These are phyloP conservation scores for Triticum aestivum DNA, from an alignment of 176 grass and related monocot species.

Conservation along the genomic window DNA sequence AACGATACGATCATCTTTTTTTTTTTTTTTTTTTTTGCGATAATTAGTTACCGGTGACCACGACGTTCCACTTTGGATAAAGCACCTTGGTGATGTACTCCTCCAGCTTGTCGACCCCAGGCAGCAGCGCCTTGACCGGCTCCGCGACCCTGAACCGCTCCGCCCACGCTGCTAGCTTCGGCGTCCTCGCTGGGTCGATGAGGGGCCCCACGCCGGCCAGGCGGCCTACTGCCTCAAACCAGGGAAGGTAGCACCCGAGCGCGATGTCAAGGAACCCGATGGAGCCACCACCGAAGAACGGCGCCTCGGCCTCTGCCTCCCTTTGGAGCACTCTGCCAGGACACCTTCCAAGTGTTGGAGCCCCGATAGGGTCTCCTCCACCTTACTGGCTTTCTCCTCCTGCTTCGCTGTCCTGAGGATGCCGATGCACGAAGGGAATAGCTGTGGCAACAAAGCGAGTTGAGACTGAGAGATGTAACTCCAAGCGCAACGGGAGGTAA, in stretches of 20 bases:
- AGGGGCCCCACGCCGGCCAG: neutral
- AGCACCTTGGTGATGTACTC: too few species aligned
- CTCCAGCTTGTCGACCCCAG: too few species aligned
- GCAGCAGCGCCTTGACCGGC: too few species aligned
- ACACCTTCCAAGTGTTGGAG: neutral
- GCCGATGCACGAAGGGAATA: neutral
- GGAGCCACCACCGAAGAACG: conserved; percentile 35
- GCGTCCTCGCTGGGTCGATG: too few species aligned
- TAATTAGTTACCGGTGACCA: too few species aligned
- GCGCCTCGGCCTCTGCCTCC: neutral
- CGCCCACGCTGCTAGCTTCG: too few species aligned
- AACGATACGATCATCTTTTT: too few species aligned
- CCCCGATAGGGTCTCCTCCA: neutral
- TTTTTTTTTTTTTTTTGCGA: too few species aligned
- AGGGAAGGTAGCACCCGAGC: conserved; percentile 11
- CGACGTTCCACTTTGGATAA: too few species aligned
- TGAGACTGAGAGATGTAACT: too few species aligned
- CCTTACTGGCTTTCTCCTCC: neutral
- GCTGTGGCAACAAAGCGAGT: neutral
- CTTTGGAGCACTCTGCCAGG: neutral
- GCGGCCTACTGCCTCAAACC: conserved; percentile 11
- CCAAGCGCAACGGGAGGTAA: too few species aligned
- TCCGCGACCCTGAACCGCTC: too few species aligned
- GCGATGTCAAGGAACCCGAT: conserved; percentile 12
- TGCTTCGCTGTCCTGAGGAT: neutral